Evolutionary conservation across 352 stramenopile species (phyloP).

Genomic region (Blastocystis sp.): DNA sequence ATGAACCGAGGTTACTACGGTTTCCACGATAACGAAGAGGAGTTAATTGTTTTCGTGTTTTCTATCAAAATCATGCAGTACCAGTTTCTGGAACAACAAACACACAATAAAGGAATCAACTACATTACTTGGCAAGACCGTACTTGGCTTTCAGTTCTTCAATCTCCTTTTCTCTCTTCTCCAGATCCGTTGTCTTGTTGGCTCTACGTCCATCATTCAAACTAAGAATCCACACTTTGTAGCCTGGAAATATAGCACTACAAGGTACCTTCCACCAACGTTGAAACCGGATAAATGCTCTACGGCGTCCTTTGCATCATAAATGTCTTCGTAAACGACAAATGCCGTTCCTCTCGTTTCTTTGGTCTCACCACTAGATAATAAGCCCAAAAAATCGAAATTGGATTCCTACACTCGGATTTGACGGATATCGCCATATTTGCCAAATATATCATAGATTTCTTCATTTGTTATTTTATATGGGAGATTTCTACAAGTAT

Average conservation of each 20-base stretch:
- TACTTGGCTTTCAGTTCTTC: conserved; percentile 76
- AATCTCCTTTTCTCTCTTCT: conserved; percentile 67
- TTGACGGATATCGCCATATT: conserved; percentile 98
- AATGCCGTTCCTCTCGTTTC: conserved; percentile 94
- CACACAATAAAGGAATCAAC: not conserved
- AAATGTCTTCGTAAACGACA: conserved; percentile 97
- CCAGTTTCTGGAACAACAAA: not conserved
- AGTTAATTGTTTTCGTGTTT: not conserved
- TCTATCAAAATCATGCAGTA: not conserved
- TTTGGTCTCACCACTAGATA: conserved; percentile 75
- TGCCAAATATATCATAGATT: conserved; percentile 99
- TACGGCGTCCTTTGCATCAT: conserved; percentile 95
- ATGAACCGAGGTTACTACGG: conserved; percentile 20
- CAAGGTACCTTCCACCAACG: conserved; percentile 92
- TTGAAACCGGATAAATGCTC: conserved; percentile 98
- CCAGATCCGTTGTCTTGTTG: conserved; percentile 73
- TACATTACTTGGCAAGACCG: conserved; percentile 68
- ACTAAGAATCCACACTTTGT: conserved; percentile 68
- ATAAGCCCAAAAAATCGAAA: not conserved
- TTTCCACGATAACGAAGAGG: conserved; percentile 18
- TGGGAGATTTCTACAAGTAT: conserved; percentile 85
- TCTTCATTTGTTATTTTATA: conserved; percentile 97
- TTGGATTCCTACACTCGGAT: conserved; percentile 72
- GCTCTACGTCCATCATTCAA: conserved; percentile 67
- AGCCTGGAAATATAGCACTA: conserved; percentile 96